phyloP scores from a whole-genome alignment of 495 filamentous ascomycete species.

The Opeltia flavorubescens region DNA sequence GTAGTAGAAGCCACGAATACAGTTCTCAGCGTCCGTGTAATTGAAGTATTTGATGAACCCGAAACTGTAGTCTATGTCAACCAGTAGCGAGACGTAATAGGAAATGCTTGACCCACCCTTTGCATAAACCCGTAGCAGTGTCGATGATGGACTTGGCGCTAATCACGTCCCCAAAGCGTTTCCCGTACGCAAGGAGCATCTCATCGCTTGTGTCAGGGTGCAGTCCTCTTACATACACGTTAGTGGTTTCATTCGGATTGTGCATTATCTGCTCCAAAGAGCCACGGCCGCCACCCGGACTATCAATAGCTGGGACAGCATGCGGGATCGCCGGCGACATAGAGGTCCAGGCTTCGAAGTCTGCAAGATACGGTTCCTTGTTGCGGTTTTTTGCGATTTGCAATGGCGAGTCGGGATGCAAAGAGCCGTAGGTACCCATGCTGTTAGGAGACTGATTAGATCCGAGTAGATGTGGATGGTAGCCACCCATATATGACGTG shows the following conservation, averaged over 20 bases:
- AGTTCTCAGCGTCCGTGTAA: slow-evolving; percentile 78
- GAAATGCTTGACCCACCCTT: slow-evolving; percentile 86
- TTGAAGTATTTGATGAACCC: slow-evolving; percentile 90
- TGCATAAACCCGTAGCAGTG: slow-evolving; percentile 76
- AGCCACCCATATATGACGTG: slow-evolving; percentile 36
- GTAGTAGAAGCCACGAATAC: slow-evolving; percentile 89
- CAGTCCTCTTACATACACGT: slow-evolving; percentile 94
- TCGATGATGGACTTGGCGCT: slow-evolving; percentile 97
- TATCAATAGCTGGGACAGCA: slow-evolving; percentile 68
- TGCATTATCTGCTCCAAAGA: slow-evolving; percentile 82
- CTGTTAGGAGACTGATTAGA: slow-evolving; percentile 44
- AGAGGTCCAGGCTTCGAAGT: slow-evolving; percentile 56
- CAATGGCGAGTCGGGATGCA: slow-evolving; percentile 30
- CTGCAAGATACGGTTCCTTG: slow-evolving; percentile 43
- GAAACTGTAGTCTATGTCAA: no score
- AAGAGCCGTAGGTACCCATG: slow-evolving; percentile 41
- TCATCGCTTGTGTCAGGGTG: slow-evolving; percentile 91
- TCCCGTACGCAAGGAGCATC: slow-evolving; percentile 65
- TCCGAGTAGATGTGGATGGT: slow-evolving; percentile 33
- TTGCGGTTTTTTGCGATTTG: slow-evolving; percentile 33
- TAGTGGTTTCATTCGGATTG: slow-evolving; percentile 76
- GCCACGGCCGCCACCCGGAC: slow-evolving; percentile 40
- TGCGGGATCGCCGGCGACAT: slow-evolving; percentile 71
- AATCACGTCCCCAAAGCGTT: slow-evolving; percentile 78
- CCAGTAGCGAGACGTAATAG: no score